Evolutionary conservation across 345 rosid species (phyloP).

Genomic region (Hirschfeldia incana): DNA sequence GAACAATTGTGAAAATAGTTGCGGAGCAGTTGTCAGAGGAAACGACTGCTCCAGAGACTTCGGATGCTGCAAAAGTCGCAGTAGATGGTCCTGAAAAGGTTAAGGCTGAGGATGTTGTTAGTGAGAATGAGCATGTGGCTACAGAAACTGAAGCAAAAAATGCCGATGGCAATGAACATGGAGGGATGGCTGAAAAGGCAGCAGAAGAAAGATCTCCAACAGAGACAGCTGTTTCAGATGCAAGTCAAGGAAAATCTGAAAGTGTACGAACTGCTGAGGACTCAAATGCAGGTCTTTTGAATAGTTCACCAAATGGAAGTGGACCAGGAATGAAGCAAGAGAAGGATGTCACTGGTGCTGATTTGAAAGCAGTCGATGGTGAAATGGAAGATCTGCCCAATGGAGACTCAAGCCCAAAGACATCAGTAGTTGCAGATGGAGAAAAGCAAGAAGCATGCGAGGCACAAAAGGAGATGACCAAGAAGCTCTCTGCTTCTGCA

Average conservation of each 20-base stretch:
- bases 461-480: constrained; percentile 68
- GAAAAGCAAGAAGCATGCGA: constrained; percentile 69
- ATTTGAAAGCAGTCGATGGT: constrained; percentile 41
- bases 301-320: too few species aligned
- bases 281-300: constrained; percentile 3
- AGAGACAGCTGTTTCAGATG: constrained; percentile 28
- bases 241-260: constrained; percentile 40
- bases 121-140: constrained; percentile 33
- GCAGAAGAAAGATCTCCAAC: constrained; percentile 34
- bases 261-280: constrained; percentile 33
- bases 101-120: constrained; percentile 38
- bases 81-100: constrained; percentile 40
- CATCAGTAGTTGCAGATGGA: constrained; percentile 46
- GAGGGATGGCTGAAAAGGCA: constrained; percentile 32
- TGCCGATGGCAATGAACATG: constrained; percentile 34
- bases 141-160: constrained; percentile 38
- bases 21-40: constrained; percentile 71
- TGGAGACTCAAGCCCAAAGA: constrained; percentile 41
- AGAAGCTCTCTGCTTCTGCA: constrained; percentile 94
- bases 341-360: constrained; percentile 41
- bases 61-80: constrained; percentile 27
- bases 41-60: constrained; percentile 36
- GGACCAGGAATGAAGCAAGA: constrained; percentile 25
- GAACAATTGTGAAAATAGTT: constrained; percentile 87
- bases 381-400: constrained; percentile 40